Evolutionary conservation across 768 basidiomycete species (phyloP).

Genomic region (Holtermannia corniformis): DNA sequence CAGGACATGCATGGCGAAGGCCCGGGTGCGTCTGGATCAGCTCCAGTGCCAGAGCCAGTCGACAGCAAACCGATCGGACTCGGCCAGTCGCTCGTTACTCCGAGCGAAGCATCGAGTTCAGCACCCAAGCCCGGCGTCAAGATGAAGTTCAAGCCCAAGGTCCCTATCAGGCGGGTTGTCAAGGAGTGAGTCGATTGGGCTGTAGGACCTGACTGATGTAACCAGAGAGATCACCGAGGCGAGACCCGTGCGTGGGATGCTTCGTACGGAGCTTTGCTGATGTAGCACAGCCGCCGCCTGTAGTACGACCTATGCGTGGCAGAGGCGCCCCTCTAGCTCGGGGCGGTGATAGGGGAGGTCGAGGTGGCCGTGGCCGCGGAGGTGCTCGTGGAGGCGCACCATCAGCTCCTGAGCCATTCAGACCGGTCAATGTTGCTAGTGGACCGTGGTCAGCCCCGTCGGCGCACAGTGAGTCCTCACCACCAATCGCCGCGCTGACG

Average conservation of each 20-base stretch:
- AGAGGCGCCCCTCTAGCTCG: slow-evolving; percentile 11
- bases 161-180: slow-evolving; percentile 18
- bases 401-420: neutral
- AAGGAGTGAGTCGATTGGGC: slow-evolving; percentile 18
- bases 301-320: slow-evolving; percentile 9
- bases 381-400: neutral
- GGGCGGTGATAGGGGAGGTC: slow-evolving; percentile 1
- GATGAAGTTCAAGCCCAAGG: slow-evolving; percentile 34
- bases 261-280: neutral
- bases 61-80: neutral
- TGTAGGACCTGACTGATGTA: slow-evolving; percentile 1
- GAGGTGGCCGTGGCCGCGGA: slow-evolving; percentile 6
- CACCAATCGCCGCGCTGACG: neutral
- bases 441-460: slow-evolving; percentile 8
- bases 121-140: slow-evolving; percentile 2
- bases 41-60: neutral
- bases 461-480: neutral
- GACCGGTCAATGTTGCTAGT: neutral
- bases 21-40: neutral
- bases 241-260: slow-evolving; percentile 19
- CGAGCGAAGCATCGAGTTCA: neutral
- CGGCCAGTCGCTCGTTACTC: neutral
- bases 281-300: slow-evolving; percentile 5
- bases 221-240: slow-evolving; percentile 22
- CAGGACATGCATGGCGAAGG: too few relatives aligned